These are phyloP conservation scores for Myxozyma neglecta DNA, from an alignment of 805 yeast species.

Conservation along the genomic window DNA sequence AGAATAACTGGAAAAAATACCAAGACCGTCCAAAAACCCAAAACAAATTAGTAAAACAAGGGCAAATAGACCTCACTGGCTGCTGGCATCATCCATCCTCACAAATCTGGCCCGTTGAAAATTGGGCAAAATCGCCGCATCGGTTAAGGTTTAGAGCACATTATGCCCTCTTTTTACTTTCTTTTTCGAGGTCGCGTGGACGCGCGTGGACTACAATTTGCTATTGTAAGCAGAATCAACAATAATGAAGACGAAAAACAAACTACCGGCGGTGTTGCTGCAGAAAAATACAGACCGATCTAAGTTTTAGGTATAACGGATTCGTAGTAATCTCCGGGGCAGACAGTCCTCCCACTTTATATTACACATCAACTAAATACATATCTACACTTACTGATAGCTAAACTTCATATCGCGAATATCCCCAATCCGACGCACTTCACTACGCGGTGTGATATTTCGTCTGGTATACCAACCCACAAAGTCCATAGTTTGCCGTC, in stretches of 20 bases:
- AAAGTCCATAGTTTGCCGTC: slow-evolving; percentile 72
- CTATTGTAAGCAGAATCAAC: background rate
- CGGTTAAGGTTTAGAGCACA: background rate
- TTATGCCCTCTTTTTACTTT: slow-evolving; percentile 2
- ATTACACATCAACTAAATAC: background rate
- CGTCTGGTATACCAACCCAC: slow-evolving; percentile 80
- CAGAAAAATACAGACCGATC: too few species aligned
- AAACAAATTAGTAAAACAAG: background rate
- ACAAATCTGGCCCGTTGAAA: background rate
- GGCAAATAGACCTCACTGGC: background rate
- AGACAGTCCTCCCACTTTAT: too few species aligned
- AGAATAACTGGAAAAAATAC: background rate
- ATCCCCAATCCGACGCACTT: slow-evolving; percentile 18
- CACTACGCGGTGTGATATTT: slow-evolving; percentile 47
- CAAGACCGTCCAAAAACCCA: background rate
- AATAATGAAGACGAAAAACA: too few species aligned
- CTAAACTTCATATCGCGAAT: slow-evolving; percentile 12
- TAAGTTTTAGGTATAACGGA: too few species aligned
- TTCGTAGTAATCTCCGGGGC: too few species aligned
- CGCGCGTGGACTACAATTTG: too few species aligned
- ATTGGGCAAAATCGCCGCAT: background rate
- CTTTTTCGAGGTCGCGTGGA: background rate
- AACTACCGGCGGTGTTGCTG: too few species aligned
- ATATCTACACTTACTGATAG: background rate
- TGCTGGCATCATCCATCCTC: background rate